Evolutionary conservation across 768 basidiomycete genomes (phyloP), one percentile per base, ranked within the genome.

Genomic region (Rickenella mellea): DNA sequence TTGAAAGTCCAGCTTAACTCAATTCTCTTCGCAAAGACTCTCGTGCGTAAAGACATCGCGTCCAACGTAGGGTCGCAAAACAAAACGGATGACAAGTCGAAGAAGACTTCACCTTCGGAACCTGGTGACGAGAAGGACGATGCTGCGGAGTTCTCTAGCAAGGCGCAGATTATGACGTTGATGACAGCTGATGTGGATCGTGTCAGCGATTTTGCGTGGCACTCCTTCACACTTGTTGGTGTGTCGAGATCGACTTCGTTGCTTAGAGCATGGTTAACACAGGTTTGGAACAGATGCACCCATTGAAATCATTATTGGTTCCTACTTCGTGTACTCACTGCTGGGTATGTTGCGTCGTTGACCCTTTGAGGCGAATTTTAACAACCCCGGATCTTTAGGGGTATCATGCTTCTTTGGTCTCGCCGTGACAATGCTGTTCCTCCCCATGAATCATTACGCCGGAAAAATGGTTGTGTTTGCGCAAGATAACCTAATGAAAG

Each of bases 131-230:
- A 73, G 6, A 76, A 78, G 43, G n/a, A n/a, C n/a, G 67, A 71
- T 24, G 69, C 64, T n/a, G 64, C 61, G 31, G 71, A 69, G 12
- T 74, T 76, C 48, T 67, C 65, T 21, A 71, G 69, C 43, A 77
- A 77, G 52, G 66, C 69, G n/a, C 74, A 94, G 63, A 80, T 96
- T 52, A 92, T 94, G 90, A 93, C 87, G 2, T 73, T 94, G 22
- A 92, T 94, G 86, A 93, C 91, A 5, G 91, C 89, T 5, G 91
- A 96, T 50, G 88, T 92, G 22, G 89, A 93, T 57, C 74, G 91
- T 42, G 81, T 93, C 47, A 78, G 82, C 57, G 87, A 93, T 39
- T 87, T 93, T 53, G 63, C 78, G 1, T 85, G 78, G 78, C 83
- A 89, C 55, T 49, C 83, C 39, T 88, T 84, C 55, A 66, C 81